Base-by-base conservation (phyloP, 2,329 filamentous ascomycete species). In the Diaporthe nobilis region DNA sequence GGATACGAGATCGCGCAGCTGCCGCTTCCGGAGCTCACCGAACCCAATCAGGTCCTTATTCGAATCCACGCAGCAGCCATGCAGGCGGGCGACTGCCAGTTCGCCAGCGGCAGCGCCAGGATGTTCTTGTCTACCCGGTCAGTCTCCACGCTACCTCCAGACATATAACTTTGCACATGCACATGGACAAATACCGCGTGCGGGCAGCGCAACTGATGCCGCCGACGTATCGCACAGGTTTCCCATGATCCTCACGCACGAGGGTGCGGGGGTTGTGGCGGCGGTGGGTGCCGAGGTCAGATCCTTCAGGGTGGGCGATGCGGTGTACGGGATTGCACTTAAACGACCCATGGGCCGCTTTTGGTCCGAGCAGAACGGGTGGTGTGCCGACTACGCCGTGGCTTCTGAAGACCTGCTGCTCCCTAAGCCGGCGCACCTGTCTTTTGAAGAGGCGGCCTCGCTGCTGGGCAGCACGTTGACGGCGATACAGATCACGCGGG, bases 1-100 rank as follows among this genome's bases (percentile, higher is more conserved):
- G 80, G 76, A 12, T 88, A 85, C 75, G 82, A 86, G 34, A 76
- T 89, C 22, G 75, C 79, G 6, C 84, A 87, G 5, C 73, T 87
- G n/a, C 85, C 87, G 0, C 81, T 85, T 3, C 88, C 88, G 0
- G 78, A 77, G n/a, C 87, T 90, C 67, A 82, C 81, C 3, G 78
- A 82, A 9, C 84, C 87, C 1, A 81, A 86, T 39, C 82, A 90
- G 5, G 80, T 90, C 1, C 79, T 90, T 2, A 76, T 88, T 15
- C 80, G 80, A 22, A 81, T 88, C 39, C 82, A 85, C 53, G 84
- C 86, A 4, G 83, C 80, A 3, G 78, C 79, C 1, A 80, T 86
- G 4, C 79, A 80, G n/a, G 82, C 83, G 0, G 82, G 82, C 0
- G 85, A 88, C 20, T 82, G 84, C 0, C 79, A 81, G 58, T 44